These are phyloP conservation scores for Phytopythium vexans DNA, from an alignment of 352 stramenopile species.

Conservation along the genomic window DNA sequence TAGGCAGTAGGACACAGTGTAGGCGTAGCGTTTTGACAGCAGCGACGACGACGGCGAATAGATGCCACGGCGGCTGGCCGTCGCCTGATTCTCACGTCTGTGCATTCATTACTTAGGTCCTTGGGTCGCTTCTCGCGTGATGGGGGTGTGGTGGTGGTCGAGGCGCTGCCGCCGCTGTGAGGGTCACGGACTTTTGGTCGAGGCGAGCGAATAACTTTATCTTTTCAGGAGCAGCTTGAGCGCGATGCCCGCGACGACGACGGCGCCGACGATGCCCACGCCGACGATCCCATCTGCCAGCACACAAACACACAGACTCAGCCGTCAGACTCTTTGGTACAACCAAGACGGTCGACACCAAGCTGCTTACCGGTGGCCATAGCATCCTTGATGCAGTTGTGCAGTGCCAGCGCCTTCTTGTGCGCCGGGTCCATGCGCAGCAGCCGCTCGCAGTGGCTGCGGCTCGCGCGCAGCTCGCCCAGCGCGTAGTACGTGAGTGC, in stretches of 20 bases:
- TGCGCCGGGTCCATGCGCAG: constrained; percentile 74
- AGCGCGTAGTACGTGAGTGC: constrained; percentile 63
- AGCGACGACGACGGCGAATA: background rate
- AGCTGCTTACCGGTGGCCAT: constrained; percentile 38
- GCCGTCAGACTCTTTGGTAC: background rate
- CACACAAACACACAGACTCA: background rate
- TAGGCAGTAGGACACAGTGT: background rate
- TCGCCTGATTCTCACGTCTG: background rate
- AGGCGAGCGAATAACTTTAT: constrained; percentile 23
- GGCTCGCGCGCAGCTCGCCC: constrained; percentile 66
- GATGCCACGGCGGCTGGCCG: background rate
- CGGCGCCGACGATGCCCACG: constrained; percentile 61
- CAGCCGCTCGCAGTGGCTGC: constrained; percentile 66
- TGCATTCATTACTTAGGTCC: constrained; percentile 13
- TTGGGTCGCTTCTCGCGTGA: constrained; percentile 2
- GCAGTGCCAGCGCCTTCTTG: constrained; percentile 65
- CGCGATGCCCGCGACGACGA: constrained; percentile 68
- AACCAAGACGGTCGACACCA: constrained; percentile 4
- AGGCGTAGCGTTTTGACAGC: background rate
- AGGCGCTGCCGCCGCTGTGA: constrained; percentile 6
- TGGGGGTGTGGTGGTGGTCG: background rate
- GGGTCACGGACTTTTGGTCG: no score
- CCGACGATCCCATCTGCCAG: constrained; percentile 57
- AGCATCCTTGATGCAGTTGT: constrained; percentile 75
- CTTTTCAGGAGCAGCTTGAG: constrained; percentile 72